A percentile compares a stretch with the other conserved stretches of the same genome.
Evolutionary conservation across 345 rosid species (phyloP).

Genomic region (Noccaea caerulescens): DNA sequence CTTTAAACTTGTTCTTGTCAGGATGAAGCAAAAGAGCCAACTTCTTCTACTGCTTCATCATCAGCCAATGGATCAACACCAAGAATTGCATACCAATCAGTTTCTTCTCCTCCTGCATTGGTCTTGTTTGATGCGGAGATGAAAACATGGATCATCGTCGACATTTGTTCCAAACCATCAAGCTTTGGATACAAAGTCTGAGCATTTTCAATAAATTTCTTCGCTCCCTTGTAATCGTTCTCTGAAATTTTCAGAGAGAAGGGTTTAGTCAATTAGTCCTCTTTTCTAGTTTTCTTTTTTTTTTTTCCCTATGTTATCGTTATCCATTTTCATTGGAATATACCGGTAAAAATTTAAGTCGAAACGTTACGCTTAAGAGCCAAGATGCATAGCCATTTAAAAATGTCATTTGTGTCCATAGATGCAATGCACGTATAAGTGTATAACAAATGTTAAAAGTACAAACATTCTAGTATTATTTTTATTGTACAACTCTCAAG

Average conservation of each 20-base stretch:
- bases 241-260: conserved; percentile 15
- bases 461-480: too few species aligned
- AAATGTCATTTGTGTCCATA: too few species aligned
- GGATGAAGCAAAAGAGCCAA: conserved; percentile 75
- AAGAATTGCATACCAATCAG: conserved; percentile 72
- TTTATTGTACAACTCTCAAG: too few species aligned
- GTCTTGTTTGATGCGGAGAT: conserved; percentile 54
- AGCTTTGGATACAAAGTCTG: conserved; percentile 68
- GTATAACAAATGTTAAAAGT: too few species aligned
- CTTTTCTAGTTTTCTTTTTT: too few species aligned
- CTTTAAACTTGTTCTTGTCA: conserved; percentile 71
- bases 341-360: too few species aligned
- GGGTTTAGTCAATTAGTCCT: too few species aligned
- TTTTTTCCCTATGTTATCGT: too few species aligned
- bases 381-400: too few species aligned
- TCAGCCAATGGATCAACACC: conserved; percentile 62
- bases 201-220: conserved; percentile 66
- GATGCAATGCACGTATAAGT: too few species aligned
- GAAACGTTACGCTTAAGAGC: too few species aligned
- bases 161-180: conserved; percentile 60
- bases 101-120: conserved; percentile 45
- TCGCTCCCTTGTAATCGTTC: conserved; percentile 66
- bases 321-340: too few species aligned
- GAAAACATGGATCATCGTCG: conserved; percentile 57
- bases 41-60: conserved; percentile 62